Percentiles rank a stretch among this genome's conserved stretches.
Conservation (phyloP, 148 eudicot species). For the Fallopia convolvulus region DNA sequence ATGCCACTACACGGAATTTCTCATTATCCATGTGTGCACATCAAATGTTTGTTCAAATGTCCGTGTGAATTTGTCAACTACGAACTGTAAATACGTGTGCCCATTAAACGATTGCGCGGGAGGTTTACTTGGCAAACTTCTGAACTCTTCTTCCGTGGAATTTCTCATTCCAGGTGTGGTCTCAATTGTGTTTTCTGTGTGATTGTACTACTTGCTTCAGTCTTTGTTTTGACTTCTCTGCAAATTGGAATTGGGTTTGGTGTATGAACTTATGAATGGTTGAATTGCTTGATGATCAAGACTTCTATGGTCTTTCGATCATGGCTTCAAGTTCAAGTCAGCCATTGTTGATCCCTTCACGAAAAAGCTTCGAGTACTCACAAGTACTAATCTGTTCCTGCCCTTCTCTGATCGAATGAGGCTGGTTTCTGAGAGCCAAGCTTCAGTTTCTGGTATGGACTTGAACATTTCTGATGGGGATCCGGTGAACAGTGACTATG, state of each 20-base stretch:
- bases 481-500: constrained; percentile 17
- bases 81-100: not conserved
- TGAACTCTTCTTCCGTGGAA: not conserved
- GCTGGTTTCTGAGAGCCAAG: constrained; percentile 15
- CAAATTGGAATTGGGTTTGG: not conserved
- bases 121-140: not conserved
- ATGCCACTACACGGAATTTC: not conserved
- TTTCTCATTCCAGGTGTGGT: not conserved
- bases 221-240: not conserved
- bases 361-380: constrained; percentile 23
- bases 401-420: constrained; percentile 28
- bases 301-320: constrained; percentile 37
- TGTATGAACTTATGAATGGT: not conserved
- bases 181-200: not conserved
- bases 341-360: constrained; percentile 47
- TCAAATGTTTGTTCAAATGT: not conserved
- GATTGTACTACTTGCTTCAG: not conserved
- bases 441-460: constrained; percentile 18
- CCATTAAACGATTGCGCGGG: not conserved
- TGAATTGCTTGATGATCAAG: constrained; percentile 13
- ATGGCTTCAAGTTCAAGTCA: constrained; percentile 35
- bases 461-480: constrained; percentile 20
- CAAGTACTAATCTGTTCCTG: constrained; percentile 23
- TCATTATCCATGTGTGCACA: not conserved
- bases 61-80: not conserved